phyloP scores from a whole-genome alignment of 2,329 filamentous ascomycete species.

The Alternaria viburni region DNA sequence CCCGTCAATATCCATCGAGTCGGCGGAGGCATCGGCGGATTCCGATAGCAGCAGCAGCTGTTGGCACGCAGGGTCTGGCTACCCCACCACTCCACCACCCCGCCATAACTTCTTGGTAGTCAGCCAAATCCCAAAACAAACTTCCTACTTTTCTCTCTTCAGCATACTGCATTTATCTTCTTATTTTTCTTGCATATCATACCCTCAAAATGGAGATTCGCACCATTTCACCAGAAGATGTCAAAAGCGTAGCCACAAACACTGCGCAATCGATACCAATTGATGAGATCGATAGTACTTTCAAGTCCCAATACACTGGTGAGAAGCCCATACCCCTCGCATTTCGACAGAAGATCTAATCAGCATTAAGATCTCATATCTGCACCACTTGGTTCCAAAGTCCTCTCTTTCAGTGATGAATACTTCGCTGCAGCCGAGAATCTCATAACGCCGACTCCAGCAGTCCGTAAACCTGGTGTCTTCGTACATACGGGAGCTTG shows the following conservation, averaged over 20 bases:
- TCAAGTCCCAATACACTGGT: slow-evolving; percentile 62
- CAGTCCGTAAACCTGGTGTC: slow-evolving; percentile 63
- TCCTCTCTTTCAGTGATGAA: slow-evolving; percentile 65
- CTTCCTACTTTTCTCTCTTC: neutral
- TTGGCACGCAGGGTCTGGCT: slow-evolving; percentile 18
- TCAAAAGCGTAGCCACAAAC: slow-evolving; percentile 33
- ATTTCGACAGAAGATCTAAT: neutral
- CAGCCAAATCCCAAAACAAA: neutral
- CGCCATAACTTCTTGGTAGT: slow-evolving; percentile 11
- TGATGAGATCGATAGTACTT: slow-evolving; percentile 60
- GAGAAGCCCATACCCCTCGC: neutral
- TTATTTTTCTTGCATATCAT: neutral
- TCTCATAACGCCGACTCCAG: slow-evolving; percentile 63
- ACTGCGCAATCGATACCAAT: slow-evolving; percentile 50
- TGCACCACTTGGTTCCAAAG: slow-evolving; percentile 56
- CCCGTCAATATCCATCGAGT: slow-evolving; percentile 13
- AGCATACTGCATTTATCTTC: neutral
- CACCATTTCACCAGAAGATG: slow-evolving; percentile 37
- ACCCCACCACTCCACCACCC: slow-evolving; percentile 19
- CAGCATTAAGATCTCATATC: slow-evolving; percentile 57
- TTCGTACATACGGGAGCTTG: slow-evolving; percentile 67
- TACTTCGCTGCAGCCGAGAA: slow-evolving; percentile 67
- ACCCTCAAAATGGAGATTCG: slow-evolving; percentile 40
- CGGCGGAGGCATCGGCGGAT: slow-evolving; percentile 14
- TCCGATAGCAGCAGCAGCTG: slow-evolving; percentile 14